Conservation (phyloP, 108 stramenopile genomes). For the Aurantiochytrium sp. region DNA sequence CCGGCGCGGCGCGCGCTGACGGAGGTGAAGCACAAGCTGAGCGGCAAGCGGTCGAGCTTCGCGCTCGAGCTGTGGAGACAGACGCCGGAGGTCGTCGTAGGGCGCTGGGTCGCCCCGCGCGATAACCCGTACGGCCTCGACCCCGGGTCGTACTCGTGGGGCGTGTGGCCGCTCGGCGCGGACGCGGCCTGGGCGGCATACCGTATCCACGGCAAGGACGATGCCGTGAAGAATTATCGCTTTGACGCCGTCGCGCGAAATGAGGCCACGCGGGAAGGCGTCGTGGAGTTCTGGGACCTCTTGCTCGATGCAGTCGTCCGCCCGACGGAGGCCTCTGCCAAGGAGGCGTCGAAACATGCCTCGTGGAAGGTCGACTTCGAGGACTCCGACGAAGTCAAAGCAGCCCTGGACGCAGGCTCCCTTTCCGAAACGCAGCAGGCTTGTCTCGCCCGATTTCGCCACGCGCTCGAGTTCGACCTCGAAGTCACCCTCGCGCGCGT, state of each 20-base stretch:
- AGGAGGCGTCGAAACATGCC: too few species aligned
- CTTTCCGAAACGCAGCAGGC: background rate
- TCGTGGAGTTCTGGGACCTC: background rate
- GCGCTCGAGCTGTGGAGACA: background rate
- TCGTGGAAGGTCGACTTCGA: background rate
- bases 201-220: background rate
- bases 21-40: background rate
- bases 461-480: background rate
- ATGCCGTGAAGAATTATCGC: background rate
- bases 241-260: background rate
- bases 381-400: background rate
- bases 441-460: background rate
- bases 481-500: background rate
- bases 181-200: background rate
- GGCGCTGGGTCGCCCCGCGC: background rate
- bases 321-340: background rate
- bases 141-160: background rate
- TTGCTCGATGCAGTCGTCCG: background rate
- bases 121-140: background rate
- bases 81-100: constrained; percentile 3
- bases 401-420: background rate
- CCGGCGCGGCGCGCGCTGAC: background rate
- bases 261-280: background rate
- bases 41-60: background rate
- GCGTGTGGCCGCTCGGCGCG: constrained; percentile 21